These are phyloP conservation scores for Grosmannia huntii DNA, from an alignment of 2,329 filamentous ascomycete genomes.

Conservation along the genomic window DNA sequence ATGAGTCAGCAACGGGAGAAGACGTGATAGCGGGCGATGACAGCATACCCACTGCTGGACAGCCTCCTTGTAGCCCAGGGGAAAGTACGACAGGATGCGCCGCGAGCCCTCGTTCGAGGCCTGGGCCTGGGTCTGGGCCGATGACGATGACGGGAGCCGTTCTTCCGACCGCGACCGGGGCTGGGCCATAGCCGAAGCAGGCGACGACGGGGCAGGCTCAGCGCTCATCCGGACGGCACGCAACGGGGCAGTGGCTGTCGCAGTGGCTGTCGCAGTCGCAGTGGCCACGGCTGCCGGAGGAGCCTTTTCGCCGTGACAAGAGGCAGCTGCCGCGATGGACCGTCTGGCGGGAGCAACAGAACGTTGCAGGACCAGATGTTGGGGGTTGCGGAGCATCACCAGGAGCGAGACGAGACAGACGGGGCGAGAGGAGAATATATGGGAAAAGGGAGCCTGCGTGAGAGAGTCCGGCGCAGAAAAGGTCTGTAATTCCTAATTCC, in stretches of 20 bases:
- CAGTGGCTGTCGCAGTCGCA: background rate
- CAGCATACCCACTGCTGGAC: conserved; percentile 73
- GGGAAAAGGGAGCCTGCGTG: background rate
- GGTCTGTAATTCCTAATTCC: background rate
- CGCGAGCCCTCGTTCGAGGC: conserved; percentile 1
- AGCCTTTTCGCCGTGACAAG: conserved; percentile 1
- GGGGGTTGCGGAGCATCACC: conserved; percentile 12
- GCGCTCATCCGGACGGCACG: conserved; percentile 8
- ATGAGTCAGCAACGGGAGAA: conserved; percentile 7
- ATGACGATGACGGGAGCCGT: conserved; percentile 4
- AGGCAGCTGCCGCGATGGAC: conserved; percentile 10
- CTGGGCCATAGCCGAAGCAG: conserved; percentile 2
- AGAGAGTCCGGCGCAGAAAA: no score
- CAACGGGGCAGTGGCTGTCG: background rate
- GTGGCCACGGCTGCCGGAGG: background rate
- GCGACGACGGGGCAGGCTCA: conserved; percentile 8
- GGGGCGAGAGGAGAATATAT: background rate
- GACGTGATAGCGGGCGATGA: background rate
- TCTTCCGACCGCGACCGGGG: conserved; percentile 6
- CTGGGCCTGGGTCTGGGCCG: background rate
- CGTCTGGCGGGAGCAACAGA: conserved; percentile 13
- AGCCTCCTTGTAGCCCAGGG: conserved; percentile 82
- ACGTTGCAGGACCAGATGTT: conserved; percentile 12
- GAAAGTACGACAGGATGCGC: conserved; percentile 54
- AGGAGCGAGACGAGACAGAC: background rate